Base-by-base conservation (phyloP, 345 rosid species). In the Pugionium cornutum region DNA sequence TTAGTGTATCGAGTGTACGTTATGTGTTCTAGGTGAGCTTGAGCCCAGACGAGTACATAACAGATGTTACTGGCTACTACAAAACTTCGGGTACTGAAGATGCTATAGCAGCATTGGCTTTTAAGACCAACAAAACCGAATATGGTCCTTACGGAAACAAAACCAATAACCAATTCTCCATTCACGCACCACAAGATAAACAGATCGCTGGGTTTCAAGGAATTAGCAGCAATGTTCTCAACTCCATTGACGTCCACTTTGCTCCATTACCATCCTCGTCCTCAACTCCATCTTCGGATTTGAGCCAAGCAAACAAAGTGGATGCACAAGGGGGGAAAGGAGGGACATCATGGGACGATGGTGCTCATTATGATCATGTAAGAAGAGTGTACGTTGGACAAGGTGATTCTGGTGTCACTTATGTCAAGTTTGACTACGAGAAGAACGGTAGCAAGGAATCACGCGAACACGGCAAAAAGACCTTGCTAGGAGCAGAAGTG, bases 191-290 rank as follows among this genome's bases (percentile, higher is more conserved):
- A 29, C 65, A 65, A 65, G 76, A 72, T 43, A 65, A 43, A 10
- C 70, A 72, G n/a, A 58, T 72, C 18, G 76, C 70, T 35, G 76
- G 76, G 9, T 72, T 72, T 42, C 76, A 72, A 57, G 71, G 76
- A 51, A 49, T 57, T 18, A 65, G 47, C 28, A 65, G 70, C 35
- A 72, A 58, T 57, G 66, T 50, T 65, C 66, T 72, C 42, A 72
- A 65, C 41, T 72, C 76, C 41, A 41, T 65, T 18, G 76, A 65
- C 18, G 76, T 58, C 9, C 70, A 72, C 61, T 72, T 72, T 51
- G 76, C 66, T 40, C 76, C 71, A 1, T 41, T 65, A 42, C 70
- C 70, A 0, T 55, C 73, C 3, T 27, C 54, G 1, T 4, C 69
- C 7, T 7, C 69, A 18, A 30, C 68, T 29, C 28, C 57, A 41